These are phyloP conservation scores for Naganishia antarctica DNA, from an alignment of 768 basidiomycete species.

Conservation along the genomic window DNA sequence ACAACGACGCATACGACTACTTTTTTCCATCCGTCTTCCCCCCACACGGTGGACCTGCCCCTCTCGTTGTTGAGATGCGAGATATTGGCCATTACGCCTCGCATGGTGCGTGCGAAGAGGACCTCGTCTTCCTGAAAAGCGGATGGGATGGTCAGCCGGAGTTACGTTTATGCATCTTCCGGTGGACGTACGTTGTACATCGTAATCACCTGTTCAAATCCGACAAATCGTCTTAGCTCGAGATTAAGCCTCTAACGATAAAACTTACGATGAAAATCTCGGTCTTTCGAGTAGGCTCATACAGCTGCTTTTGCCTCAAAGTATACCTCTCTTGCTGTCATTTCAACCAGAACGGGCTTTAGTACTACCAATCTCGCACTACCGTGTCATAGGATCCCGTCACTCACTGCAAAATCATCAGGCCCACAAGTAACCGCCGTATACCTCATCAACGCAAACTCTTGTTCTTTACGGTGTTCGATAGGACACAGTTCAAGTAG, in stretches of 20 bases:
- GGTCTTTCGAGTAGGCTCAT: constrained; percentile 68
- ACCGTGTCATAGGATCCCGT: neutral
- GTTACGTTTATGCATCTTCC: neutral
- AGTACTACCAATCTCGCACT: neutral
- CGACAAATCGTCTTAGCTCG: no score
- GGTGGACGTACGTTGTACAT: constrained; percentile 66
- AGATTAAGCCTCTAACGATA: no score
- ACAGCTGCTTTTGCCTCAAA: constrained; percentile 65
- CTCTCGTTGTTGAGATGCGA: constrained; percentile 74
- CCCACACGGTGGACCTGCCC: constrained; percentile 87
- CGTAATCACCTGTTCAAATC: constrained; percentile 60
- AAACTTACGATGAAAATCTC: constrained; percentile 74
- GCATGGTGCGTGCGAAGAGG: constrained; percentile 82
- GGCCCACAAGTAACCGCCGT: constrained; percentile 93
- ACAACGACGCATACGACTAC: constrained; percentile 82
- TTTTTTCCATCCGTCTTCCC: constrained; percentile 97
- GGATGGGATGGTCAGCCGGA: constrained; percentile 52
- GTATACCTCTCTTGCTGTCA: constrained; percentile 62
- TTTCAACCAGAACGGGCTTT: neutral
- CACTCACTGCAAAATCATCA: constrained; percentile 63
- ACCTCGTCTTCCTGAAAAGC: constrained; percentile 63
- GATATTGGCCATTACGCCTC: constrained; percentile 92
- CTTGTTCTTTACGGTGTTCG: constrained; percentile 62
- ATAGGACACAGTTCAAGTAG: constrained; percentile 72
- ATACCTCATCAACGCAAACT: constrained; percentile 93